Conservation (phyloP, 2,329 filamentous ascomycete genomes). For the Plectosphaerella plurivora region DNA sequence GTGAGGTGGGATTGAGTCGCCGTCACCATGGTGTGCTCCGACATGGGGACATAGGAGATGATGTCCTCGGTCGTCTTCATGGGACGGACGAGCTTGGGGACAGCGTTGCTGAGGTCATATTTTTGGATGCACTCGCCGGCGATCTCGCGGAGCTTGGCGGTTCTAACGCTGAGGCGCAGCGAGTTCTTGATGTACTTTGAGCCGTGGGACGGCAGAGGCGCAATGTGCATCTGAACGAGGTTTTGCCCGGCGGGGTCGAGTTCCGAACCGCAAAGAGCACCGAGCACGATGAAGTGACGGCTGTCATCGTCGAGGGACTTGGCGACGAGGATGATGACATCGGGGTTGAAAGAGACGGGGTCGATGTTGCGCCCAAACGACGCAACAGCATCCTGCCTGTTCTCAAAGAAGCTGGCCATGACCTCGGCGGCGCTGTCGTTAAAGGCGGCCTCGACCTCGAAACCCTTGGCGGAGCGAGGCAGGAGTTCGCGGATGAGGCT, state of each 20-base stretch:
- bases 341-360: constrained; percentile 39
- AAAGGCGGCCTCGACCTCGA: constrained; percentile 46
- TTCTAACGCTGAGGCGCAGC: constrained; percentile 52
- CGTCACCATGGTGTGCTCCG: constrained; percentile 60
- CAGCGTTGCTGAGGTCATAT: constrained; percentile 59
- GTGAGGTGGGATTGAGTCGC: constrained; percentile 52
- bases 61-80: constrained; percentile 43
- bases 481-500: constrained; percentile 36
- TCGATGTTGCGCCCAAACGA: constrained; percentile 44
- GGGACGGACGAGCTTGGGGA: constrained; percentile 56
- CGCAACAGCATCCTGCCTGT: constrained; percentile 46
- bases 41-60: constrained; percentile 62
- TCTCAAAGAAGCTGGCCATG: constrained; percentile 50
- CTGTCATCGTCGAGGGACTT: constrained; percentile 15
- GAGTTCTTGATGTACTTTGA: background rate
- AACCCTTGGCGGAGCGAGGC: constrained; percentile 22
- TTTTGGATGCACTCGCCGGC: constrained; percentile 48
- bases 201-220: constrained; percentile 25
- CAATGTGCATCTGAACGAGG: constrained; percentile 33
- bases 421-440: constrained; percentile 43
- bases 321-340: constrained; percentile 51
- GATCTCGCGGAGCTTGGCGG: constrained; percentile 61
- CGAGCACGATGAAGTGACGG: constrained; percentile 30
- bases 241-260: constrained; percentile 15
- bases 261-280: constrained; percentile 9